Evolutionary conservation across 352 stramenopile species (phyloP).

Genomic region (Pythium grandisporangium): DNA sequence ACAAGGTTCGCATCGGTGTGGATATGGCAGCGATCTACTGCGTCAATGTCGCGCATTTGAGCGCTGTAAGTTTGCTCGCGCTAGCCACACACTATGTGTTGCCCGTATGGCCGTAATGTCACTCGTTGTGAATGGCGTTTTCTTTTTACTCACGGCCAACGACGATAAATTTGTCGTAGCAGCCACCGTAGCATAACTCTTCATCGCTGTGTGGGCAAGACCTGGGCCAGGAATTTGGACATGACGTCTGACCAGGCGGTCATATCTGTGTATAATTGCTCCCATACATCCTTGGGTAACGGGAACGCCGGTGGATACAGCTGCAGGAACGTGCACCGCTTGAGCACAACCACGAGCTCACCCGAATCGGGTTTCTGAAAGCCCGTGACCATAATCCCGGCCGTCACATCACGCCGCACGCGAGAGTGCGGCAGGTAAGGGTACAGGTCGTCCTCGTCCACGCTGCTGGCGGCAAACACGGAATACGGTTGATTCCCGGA

Average conservation of each 20-base stretch:
- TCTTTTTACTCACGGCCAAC: no score
- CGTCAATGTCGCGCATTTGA: not conserved
- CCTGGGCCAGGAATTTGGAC: slow-evolving; percentile 3
- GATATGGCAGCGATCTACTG: no score
- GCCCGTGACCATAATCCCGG: slow-evolving; percentile 7
- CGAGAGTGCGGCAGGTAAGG: slow-evolving; percentile 30
- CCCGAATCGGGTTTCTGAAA: not conserved
- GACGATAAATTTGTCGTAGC: no score
- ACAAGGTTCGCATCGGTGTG: no score
- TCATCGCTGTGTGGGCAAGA: no score
- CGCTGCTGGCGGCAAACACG: slow-evolving; percentile 33
- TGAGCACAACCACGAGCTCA: slow-evolving; percentile 10
- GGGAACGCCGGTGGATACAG: slow-evolving; percentile 8
- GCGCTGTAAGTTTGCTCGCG: no score
- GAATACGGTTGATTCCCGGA: slow-evolving; percentile 1
- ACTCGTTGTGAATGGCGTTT: no score
- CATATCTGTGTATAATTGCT: slow-evolving; percentile 3
- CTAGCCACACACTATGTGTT: no score
- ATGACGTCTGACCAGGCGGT: slow-evolving; percentile 6
- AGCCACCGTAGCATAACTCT: no score
- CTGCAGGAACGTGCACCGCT: slow-evolving; percentile 6
- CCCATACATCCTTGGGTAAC: not conserved
- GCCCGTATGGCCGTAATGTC: no score
- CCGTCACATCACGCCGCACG: slow-evolving; percentile 26
- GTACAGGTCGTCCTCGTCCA: slow-evolving; percentile 34